These are phyloP conservation scores for Ambrosiella cleistominuta DNA, from an alignment of 2,329 filamentous ascomycete genomes.

Conservation along the genomic window DNA sequence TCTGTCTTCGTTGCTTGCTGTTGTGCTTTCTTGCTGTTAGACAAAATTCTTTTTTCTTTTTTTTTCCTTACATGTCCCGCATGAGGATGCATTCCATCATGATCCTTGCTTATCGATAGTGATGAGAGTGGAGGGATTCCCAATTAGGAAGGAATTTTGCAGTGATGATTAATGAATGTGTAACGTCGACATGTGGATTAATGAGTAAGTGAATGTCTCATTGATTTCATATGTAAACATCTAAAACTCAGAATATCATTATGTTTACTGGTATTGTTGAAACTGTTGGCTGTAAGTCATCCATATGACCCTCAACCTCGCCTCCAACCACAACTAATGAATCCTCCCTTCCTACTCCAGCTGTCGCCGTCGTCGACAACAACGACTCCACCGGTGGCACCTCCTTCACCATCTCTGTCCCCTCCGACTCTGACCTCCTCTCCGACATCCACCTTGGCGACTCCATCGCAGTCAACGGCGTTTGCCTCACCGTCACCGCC, in stretches of 20 bases:
- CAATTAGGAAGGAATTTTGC: neutral
- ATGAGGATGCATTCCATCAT: neutral
- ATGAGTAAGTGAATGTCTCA: neutral
- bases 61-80: constrained; percentile 9
- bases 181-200: neutral
- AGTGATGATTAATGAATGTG: neutral
- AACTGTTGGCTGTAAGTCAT: constrained; percentile 66
- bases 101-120: constrained; percentile 12
- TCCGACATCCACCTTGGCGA: constrained; percentile 73
- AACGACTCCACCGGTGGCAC: constrained; percentile 76
- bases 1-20: neutral
- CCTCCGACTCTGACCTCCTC: constrained; percentile 52
- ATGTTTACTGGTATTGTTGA: constrained; percentile 98
- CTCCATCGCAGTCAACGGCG: constrained; percentile 88
- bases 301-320: neutral
- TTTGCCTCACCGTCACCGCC: constrained; percentile 72
- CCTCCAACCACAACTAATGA: neutral
- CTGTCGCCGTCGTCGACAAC: constrained; percentile 62
- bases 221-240: neutral
- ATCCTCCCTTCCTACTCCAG: constrained; percentile 27
- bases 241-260: neutral
- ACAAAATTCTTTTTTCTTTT: constrained; percentile 6
- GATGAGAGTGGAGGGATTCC: neutral
- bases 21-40: too few species aligned
- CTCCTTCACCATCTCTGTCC: constrained; percentile 67